phyloP scores from a whole-genome alignment of 352 stramenopile genomes.

The Phytophthora podocarpi region DNA sequence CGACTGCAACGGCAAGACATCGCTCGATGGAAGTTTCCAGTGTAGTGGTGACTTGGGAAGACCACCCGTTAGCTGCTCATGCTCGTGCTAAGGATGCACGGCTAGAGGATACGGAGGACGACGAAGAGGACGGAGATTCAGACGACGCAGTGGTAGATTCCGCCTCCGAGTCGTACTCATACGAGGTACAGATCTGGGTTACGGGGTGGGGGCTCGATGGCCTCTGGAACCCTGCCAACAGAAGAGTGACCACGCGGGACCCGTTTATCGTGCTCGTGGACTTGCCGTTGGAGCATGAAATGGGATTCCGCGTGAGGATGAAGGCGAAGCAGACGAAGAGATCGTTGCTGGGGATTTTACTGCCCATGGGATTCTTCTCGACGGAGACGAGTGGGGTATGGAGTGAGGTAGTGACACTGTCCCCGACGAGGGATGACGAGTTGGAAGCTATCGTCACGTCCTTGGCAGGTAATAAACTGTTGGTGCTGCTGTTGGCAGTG shows the following conservation, averaged over 20 bases:
- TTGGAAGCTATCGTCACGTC: conserved; percentile 58
- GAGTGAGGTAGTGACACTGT: conserved; percentile 53
- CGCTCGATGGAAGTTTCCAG: conserved; percentile 39
- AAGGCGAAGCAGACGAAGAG: conserved; percentile 40
- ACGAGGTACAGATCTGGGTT: conserved; percentile 80
- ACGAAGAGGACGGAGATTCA: neutral
- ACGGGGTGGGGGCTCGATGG: conserved; percentile 62
- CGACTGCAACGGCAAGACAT: conserved; percentile 12
- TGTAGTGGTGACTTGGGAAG: conserved; percentile 75
- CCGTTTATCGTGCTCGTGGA: conserved; percentile 62
- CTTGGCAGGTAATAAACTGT: conserved; percentile 52
- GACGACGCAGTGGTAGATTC: neutral
- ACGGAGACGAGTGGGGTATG: conserved; percentile 62
- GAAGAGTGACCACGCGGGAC: conserved; percentile 44
- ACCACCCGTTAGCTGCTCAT: conserved; percentile 42
- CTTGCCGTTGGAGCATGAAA: conserved; percentile 56
- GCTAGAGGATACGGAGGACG: conserved; percentile 19
- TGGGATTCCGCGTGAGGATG: conserved; percentile 65
- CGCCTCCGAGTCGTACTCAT: conserved; percentile 31
- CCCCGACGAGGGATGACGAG: conserved; percentile 50
- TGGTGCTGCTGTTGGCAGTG: conserved; percentile 48
- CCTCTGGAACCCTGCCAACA: conserved; percentile 68
- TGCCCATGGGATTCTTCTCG: conserved; percentile 43
- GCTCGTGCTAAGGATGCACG: conserved; percentile 19
- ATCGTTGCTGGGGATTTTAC: conserved; percentile 30